Evolutionary conservation across 2,329 filamentous ascomycete species (phyloP).

Genomic region (Diplocarpon rosae): DNA sequence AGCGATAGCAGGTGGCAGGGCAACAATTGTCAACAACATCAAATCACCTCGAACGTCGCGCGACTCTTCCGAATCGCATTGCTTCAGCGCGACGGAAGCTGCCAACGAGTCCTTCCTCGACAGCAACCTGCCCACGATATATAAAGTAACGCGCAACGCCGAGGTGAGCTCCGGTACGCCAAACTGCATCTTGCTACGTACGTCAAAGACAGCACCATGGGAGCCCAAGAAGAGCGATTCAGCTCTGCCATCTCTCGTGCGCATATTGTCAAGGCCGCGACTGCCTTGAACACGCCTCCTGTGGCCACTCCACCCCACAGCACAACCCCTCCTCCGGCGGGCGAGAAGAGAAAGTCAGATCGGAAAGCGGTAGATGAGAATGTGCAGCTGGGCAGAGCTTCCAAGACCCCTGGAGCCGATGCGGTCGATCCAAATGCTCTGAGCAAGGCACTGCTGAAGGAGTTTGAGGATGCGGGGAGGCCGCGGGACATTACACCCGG

Average conservation of each 20-base stretch:
- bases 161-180: neutral
- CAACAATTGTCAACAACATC: slow-evolving; percentile 13
- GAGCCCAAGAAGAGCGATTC: slow-evolving; percentile 19
- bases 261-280: slow-evolving; percentile 18
- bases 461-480: slow-evolving; percentile 48
- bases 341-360: slow-evolving; percentile 24
- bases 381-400: slow-evolving; percentile 13
- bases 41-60: slow-evolving; percentile 2
- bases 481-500: slow-evolving; percentile 50
- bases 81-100: neutral
- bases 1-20: slow-evolving; percentile 20
- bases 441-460: slow-evolving; percentile 45
- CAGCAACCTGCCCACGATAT: neutral
- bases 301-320: slow-evolving; percentile 25
- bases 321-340: slow-evolving; percentile 23
- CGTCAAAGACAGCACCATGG: slow-evolving; percentile 18
- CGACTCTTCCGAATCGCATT: slow-evolving; percentile 1
- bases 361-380: slow-evolving; percentile 20
- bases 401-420: slow-evolving; percentile 12
- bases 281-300: slow-evolving; percentile 22
- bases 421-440: slow-evolving; percentile 42
- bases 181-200: neutral
- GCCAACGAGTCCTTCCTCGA: neutral
- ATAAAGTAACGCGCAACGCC: neutral
- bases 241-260: slow-evolving; percentile 17